Evolutionary conservation across 257 asterid genomes (phyloP).

Genomic region (Solanum clarkiae): DNA sequence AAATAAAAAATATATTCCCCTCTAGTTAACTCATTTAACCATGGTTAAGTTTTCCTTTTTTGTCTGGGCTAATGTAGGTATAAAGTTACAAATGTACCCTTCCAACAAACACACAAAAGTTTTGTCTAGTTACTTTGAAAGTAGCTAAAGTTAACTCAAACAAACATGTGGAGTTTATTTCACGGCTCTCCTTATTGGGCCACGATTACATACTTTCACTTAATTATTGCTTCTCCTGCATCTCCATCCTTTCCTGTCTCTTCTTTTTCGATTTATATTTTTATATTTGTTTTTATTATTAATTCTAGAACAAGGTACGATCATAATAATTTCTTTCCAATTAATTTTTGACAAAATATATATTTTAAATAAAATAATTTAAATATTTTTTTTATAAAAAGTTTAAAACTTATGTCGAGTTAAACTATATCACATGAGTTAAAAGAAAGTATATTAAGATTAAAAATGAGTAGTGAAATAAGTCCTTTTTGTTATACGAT

Average conservation of each 20-base stretch:
- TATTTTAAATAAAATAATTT: too few species aligned
- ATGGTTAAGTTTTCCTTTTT: background rate
- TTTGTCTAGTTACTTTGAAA: conserved; percentile 1
- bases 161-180: background rate
- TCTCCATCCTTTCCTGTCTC: background rate
- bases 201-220: background rate
- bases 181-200: background rate
- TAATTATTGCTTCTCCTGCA: background rate
- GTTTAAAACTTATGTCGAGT: too few species aligned
- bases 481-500: background rate
- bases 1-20: background rate
- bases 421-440: too few species aligned
- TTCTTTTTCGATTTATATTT: background rate
- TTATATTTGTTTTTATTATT: too few species aligned
- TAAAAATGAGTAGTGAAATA: background rate
- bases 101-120: background rate
- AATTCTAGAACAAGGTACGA: background rate
- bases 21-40: background rate
- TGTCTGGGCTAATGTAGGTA: background rate
- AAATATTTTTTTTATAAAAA: too few species aligned
- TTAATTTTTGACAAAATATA: too few species aligned
- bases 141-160: background rate
- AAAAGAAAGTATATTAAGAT: background rate
- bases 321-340: too few species aligned
- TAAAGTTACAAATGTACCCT: conserved; percentile 7